phyloP scores from a whole-genome alignment of 192 early-diverging fungal species.

The Mortierella claussenii region DNA sequence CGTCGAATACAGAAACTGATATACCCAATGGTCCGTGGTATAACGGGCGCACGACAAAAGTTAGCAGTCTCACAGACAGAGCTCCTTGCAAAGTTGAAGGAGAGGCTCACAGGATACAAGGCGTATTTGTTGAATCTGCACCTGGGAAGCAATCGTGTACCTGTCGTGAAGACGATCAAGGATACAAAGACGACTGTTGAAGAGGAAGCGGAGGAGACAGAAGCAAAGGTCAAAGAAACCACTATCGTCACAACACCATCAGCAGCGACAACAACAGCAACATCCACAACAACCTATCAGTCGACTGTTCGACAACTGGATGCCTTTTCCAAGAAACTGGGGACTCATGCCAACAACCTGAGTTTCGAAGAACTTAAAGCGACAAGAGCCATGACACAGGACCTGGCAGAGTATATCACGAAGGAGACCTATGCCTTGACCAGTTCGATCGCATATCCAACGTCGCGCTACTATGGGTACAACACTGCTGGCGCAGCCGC shows the following conservation, averaged over 20 bases:
- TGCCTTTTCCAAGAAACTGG: conserved; percentile 33
- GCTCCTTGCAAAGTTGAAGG: conserved; percentile 31
- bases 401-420: conserved; percentile 51
- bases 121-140: conserved; percentile 28
- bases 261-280: background rate
- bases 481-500: conserved; percentile 30
- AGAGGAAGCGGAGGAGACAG: conserved; percentile 18
- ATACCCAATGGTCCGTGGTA: conserved; percentile 49
- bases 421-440: conserved; percentile 49
- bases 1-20: conserved; percentile 26
- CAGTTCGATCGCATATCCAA: conserved; percentile 40
- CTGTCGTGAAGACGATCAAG: conserved; percentile 21
- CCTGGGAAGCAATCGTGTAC: conserved; percentile 35
- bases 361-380: conserved; percentile 50
- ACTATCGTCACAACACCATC: background rate
- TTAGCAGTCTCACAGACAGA: conserved; percentile 38
- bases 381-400: conserved; percentile 39
- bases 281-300: background rate
- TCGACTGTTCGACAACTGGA: conserved; percentile 45
- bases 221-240: background rate
- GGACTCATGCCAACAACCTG: conserved; percentile 23
- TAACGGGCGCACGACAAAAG: conserved; percentile 36
- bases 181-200: conserved; percentile 30
- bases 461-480: conserved; percentile 50
- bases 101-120: conserved; percentile 26